Evolutionary conservation across 768 basidiomycete species (phyloP).

Genomic region (Suillus sp.): DNA sequence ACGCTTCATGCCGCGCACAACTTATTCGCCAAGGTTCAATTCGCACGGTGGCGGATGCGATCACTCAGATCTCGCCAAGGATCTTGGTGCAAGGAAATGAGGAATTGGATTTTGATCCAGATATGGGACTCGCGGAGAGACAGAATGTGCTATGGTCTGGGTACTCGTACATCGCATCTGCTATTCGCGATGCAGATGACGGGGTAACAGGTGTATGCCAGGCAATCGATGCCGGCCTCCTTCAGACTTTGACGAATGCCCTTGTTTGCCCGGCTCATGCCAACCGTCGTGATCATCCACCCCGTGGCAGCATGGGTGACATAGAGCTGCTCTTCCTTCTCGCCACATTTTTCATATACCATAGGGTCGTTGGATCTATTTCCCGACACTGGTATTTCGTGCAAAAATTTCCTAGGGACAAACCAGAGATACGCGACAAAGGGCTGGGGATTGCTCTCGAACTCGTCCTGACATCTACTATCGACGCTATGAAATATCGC

Average conservation of each 20-base stretch:
- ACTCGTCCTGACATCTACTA: background rate
- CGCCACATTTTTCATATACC: background rate
- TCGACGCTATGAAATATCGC: background rate
- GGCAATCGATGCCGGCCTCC: background rate
- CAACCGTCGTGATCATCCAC: background rate
- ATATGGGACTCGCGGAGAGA: background rate
- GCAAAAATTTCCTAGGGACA: background rate
- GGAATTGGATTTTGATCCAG: background rate
- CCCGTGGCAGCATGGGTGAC: background rate
- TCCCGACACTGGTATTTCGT: background rate
- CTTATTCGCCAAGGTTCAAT: constrained; percentile 2
- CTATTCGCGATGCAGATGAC: background rate
- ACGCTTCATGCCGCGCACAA: background rate
- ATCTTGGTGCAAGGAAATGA: background rate
- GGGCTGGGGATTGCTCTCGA: background rate
- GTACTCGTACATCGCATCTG: background rate
- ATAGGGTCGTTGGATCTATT: background rate
- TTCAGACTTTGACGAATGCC: background rate
- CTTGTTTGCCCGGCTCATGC: background rate
- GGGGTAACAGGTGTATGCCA: background rate
- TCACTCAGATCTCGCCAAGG: background rate
- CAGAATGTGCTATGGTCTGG: background rate
- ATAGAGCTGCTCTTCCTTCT: background rate
- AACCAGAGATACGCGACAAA: background rate
- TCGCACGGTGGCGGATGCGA: background rate